phyloP scores from a whole-genome alignment of 306 rosid genomes.

The Inga oerstediana region DNA sequence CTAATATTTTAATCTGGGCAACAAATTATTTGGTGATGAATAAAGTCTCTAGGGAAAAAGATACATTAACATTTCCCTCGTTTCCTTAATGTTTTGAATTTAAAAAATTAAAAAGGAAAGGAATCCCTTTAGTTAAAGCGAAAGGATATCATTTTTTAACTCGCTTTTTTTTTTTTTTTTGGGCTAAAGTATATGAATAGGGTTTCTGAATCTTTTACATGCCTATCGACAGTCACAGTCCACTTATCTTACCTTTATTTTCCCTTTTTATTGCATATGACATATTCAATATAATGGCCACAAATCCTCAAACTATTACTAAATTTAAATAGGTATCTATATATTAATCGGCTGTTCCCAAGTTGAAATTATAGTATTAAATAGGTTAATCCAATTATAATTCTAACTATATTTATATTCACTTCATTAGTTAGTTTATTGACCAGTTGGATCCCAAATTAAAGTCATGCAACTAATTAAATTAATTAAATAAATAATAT shows the following conservation, averaged over 20 bases:
- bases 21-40: background rate
- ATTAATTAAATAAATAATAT: background rate
- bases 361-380: background rate
- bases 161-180: background rate
- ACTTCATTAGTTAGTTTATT: background rate
- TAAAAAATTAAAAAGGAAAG: background rate
- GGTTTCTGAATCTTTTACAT: background rate
- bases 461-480: background rate
- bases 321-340: background rate
- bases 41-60: background rate
- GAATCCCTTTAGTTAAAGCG: background rate
- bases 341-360: background rate
- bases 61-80: background rate
- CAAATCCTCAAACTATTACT: background rate
- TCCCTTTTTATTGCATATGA: background rate
- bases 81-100: conserved; percentile 14
- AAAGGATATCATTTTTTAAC: background rate
- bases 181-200: background rate
- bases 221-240: background rate
- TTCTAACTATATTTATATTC: background rate
- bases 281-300: background rate
- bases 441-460: background rate
- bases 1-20: background rate
- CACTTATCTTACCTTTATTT: background rate
- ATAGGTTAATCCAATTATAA: background rate